phyloP scores from a whole-genome alignment of 2,329 filamentous ascomycete genomes.

The Monilinia laxa region DNA sequence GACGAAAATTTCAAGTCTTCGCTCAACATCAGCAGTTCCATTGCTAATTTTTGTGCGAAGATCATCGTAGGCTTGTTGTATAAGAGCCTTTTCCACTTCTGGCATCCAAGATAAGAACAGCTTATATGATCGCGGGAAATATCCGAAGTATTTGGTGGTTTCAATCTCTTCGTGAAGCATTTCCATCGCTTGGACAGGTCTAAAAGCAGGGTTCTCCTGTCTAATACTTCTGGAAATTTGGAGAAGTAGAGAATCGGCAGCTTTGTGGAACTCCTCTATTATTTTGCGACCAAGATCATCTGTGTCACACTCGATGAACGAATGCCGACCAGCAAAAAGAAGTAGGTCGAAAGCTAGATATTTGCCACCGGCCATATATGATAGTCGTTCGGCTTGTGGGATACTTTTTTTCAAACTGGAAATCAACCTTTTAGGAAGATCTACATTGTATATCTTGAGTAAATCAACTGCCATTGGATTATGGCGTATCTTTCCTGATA shows the following conservation, averaged over 20 bases:
- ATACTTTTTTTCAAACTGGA: not conserved
- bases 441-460: too few species aligned
- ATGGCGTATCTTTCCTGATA: not conserved
- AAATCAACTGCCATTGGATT: too few species aligned
- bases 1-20: not conserved
- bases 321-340: slow-evolving; percentile 1
- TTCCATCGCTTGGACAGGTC: slow-evolving; percentile 1
- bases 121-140: slow-evolving; percentile 4
- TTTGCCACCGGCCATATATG: not conserved
- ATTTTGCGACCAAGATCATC: not conserved
- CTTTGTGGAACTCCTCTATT: not conserved
- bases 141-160: not conserved
- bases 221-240: not conserved
- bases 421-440: not conserved
- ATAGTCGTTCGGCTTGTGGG: not conserved
- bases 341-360: not conserved
- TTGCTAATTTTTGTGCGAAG: not conserved
- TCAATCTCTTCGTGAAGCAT: slow-evolving; percentile 14
- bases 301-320: not conserved
- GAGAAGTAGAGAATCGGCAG: not conserved
- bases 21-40: not conserved
- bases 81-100: not conserved
- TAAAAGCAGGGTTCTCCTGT: slow-evolving; percentile 1
- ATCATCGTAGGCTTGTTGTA: not conserved
- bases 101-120: slow-evolving; percentile 13